Base-by-base conservation (phyloP, 169 alveolate species). In the Cryptosporidium ryanae region DNA sequence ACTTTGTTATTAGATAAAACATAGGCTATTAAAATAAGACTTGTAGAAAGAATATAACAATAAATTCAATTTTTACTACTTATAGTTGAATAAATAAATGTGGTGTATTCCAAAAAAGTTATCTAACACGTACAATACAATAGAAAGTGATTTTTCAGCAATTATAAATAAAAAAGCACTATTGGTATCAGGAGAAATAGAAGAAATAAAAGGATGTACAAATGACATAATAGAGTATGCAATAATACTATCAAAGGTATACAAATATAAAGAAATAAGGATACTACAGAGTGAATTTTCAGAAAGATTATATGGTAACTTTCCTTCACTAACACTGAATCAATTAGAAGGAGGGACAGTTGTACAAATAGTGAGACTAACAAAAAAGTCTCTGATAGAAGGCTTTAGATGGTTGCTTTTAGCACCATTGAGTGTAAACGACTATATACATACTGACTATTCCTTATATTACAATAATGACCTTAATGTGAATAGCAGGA, bases 151-250 rank as follows among this genome's bases (percentile, higher is more conserved):
- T 10, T 38, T 38, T 38, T 1, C 46, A 38, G 46, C 46, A 38
- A 38, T 10, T 6, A 50, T 76, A n/a, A 55, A 46, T 59, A 76
- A 43, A 18, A 76, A 55, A 38, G 87, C 87, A 57, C 18, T 76
- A 32, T 46, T 76, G 38, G 50, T 76, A 57, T 76, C 87, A 12
- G 87, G 76, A 13, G 87, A 76, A 59, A 17, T 65, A 8, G 71
- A 59, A 23, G 64, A 61, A 25, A 25, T 32, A 29, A 76, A 31
- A 61, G 87, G 87, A 23, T 76, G 87, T 76, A 76, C 87, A 4
- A 76, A 76, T 44, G 87, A 76, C 29, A 43, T 76, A 23, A 55
- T 76, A 21, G 87, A 76, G 44, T 76, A 76, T 76, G 64, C 87
- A 76, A 23, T 61, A 38, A 18, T 76, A 12, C 52, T 76, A 44